phyloP scores from a whole-genome alignment of 2,329 filamentous ascomycete genomes.

The Talaromyces sp. region DNA sequence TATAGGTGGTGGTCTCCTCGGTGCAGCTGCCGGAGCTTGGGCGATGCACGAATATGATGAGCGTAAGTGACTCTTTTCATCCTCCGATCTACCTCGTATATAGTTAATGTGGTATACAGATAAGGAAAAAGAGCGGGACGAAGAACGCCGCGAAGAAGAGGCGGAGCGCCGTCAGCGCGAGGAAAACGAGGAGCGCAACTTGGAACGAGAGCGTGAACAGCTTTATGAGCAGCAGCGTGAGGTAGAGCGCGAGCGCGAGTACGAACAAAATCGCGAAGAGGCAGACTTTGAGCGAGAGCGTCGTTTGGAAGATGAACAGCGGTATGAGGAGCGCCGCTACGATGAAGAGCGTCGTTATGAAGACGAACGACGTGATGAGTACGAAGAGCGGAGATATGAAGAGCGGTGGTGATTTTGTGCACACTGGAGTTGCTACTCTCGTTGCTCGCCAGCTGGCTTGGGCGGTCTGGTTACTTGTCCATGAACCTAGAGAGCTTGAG shows the following conservation, averaged over 20 bases:
- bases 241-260: slow-evolving; percentile 5
- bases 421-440: background rate
- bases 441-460: background rate
- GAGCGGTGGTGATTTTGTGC: slow-evolving; percentile 8
- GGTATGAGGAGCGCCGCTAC: background rate
- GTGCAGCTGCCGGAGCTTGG: slow-evolving; percentile 8
- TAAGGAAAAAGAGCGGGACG: slow-evolving; percentile 8
- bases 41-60: slow-evolving; percentile 11
- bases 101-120: background rate
- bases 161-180: background rate
- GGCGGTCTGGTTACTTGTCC: background rate
- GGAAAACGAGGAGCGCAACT: slow-evolving; percentile 4
- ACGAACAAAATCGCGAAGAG: background rate
- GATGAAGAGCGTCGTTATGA: slow-evolving; percentile 7
- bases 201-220: slow-evolving; percentile 2
- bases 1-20: slow-evolving; percentile 7
- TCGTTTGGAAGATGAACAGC: background rate
- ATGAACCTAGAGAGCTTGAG: background rate
- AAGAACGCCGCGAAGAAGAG: slow-evolving; percentile 10
- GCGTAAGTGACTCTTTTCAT: background rate
- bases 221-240: slow-evolving; percentile 7
- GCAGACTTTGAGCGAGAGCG: background rate
- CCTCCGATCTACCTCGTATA: background rate
- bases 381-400: slow-evolving; percentile 1
- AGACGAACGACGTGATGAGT: background rate